Base-by-base conservation (phyloP, 345 rosid species). In the Gynandropsis gynandra region DNA sequence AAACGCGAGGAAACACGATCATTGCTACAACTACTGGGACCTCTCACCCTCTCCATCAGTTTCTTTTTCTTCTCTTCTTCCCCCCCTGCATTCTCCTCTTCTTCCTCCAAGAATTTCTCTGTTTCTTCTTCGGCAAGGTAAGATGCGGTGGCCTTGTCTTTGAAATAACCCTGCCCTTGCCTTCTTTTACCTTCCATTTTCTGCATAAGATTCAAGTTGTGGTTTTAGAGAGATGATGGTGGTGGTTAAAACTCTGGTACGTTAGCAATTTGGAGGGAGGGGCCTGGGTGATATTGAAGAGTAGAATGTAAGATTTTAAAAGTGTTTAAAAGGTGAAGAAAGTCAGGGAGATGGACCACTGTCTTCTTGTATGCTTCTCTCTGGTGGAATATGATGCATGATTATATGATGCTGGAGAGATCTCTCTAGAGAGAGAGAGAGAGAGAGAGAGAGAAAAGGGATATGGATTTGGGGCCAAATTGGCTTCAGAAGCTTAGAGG, bases 111-210 rank as follows among this genome's bases (percentile, higher is more conserved):
- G 32, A 5, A 20, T 15, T 65, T 39, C 40, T 58, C 70, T 37
- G 18, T 46, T 44, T 76, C 82, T 24, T 76, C 92, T 27, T 72
- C 76, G 20, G 36, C 63, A 57, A 70, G 52, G 56, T 45, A 71
- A 42, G 60, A 67, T 49, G 41, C 54, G 56, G 43, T 59, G 10
- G 47, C 57, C 52, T 66, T 83, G 24, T 67, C 73, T 58, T 64
- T 68, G 42, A 54, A 46, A 50, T 49, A 50, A 45, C 63, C 66
- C 66, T 72, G 65, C 4, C 68, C 63, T 51, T 60, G 73, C 21
- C 59, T 32, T 52, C 57, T 45, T 34, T 17, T 64, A 12, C 73
- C 58, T 47, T 77, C 78, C 81, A 78, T 72, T 41, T 15, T 50
- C 36, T 47, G 42, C 33, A 31, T 12, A 46, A 42, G 37, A 24